Evolutionary conservation across 805 yeast species (phyloP), one percentile per base, ranked within the genome.

Genomic region (Hermanozyma aechmeae): DNA sequence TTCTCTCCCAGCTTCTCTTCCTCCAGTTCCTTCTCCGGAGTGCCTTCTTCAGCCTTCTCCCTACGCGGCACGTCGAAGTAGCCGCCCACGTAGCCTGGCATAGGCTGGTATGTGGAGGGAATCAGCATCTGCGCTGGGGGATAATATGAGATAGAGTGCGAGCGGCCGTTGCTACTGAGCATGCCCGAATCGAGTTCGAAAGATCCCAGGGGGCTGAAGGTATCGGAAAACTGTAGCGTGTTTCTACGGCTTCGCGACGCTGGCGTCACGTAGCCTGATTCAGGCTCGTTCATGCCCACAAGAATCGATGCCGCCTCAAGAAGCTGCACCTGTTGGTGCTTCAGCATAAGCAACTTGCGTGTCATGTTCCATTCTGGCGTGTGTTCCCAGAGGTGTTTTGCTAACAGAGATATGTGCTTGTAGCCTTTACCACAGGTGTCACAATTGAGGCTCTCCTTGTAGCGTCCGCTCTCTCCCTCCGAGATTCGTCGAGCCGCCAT

Each of bases 311-410:
- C 85, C 17, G 83, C 84, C 46, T 77, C 93, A 28, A 82, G 61
- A 22, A 82, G 61, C 54, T 82, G 93, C 11, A 83, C 93, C 50
- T 82, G 93, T 53, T 82, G 93, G 54, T 82, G 93, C 52, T 82
- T 82, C n/a, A 84, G 77, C 21, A 85, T 82, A 21, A 79, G 61
- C 30, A 84, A 60, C 50, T 80, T 81, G 41, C 82, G 79, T 3
- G 95, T 85, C 50, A 79, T 78, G 45, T 76, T 81, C 95, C 95
- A 84, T 49, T 85, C 95, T 0, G 95, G 94, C 0, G 95, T 84
- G 51, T 84, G 95, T 48, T 84, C 95, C 95, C 95, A 84, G 23
- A 84, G 56, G 56, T 83, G 94, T 52, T 83, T 83, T 3, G 93
- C 92, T 35, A 83, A 65, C n/a, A 87, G 78, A 1, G 86, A 76